Conservation (phyloP, 257 asterid genomes). For the Solanum sparsipilum region DNA sequence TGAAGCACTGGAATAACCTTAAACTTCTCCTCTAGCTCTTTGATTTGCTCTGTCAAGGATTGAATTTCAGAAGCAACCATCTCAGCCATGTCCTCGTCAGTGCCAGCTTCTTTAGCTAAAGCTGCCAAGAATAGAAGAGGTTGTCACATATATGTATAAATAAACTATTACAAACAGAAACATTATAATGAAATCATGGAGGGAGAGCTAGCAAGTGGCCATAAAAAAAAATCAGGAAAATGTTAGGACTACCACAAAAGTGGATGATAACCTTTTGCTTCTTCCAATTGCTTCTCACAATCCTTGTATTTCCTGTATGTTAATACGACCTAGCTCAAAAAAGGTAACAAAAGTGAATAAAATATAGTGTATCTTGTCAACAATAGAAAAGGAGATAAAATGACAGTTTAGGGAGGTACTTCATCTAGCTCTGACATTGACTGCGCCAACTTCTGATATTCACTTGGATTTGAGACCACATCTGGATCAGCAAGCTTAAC, state of each 20-base stretch:
- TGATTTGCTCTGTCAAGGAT: constrained; percentile 44
- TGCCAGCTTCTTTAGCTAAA: constrained; percentile 68
- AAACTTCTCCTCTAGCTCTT: constrained; percentile 60
- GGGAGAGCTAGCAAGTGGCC: background rate
- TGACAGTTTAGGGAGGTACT: constrained; percentile 32
- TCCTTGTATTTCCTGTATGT: constrained; percentile 63
- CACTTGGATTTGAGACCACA: constrained; percentile 77
- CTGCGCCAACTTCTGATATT: constrained; percentile 86
- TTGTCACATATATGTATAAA: background rate
- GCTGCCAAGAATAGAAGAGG: constrained; percentile 30
- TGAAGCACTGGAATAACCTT: constrained; percentile 36
- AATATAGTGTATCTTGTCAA: background rate
- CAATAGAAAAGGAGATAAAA: background rate
- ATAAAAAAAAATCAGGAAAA: background rate
- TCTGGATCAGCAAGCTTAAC: constrained; percentile 93
- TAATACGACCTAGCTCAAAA: constrained; percentile 61
- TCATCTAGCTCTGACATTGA: constrained; percentile 93
- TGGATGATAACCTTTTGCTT: constrained; percentile 57
- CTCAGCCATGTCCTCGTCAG: constrained; percentile 80
- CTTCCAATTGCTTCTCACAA: constrained; percentile 80
- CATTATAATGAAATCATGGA: background rate
- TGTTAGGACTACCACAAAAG: constrained; percentile 1
- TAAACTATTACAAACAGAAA: background rate
- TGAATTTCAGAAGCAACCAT: constrained; percentile 87
- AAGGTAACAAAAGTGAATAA: background rate